Evolutionary conservation across 2,329 filamentous ascomycete genomes (phyloP), one percentile per base, ranked within the genome.

Genomic region (Gyromitra esculenta): DNA sequence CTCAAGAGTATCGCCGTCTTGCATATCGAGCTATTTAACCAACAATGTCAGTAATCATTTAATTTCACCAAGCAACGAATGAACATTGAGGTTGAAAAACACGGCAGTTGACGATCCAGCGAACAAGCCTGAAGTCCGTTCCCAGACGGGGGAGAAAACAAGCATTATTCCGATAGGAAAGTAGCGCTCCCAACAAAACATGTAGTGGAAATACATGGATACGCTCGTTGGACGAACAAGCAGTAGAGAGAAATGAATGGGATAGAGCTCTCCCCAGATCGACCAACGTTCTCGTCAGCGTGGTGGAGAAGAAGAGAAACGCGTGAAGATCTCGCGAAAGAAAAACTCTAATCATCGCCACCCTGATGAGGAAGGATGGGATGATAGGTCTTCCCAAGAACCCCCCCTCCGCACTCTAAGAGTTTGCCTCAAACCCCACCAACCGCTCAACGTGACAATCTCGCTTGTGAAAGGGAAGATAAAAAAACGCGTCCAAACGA

Each of bases 1-100:
- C 83, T 99, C 96, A 35, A 99, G 90, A 0, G 93, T 96, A 82
- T 99, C 96, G 45, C 96, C 95, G 81, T 99, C 96, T 80, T 90
- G 87, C 96, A 99, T 99, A 78, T 98, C 96, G 71, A 98, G 91
- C 96, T 98, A 81, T 67, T 76, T 11, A 57, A 25, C 54, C 35
- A 62, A 43, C 37, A 9, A 18, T 75, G 13, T 43, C 70, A 63
- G 60, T 25, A 37, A 31, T 4, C 25, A 31, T 54, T 15, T 18
- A 37, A 59, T n/a, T 18, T 57, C 54, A 2, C 7, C 54, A 15
- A 45, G 13, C 1, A 56, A 31, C 56, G 21, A 39, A 31, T 45
- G 9, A 62, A 70, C 35, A 50, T 39, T 43, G 13, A 65, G 6
- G 25, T 50, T 39, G 31, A 65, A 56, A 56, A 31, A 63, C 59